Evolutionary conservation across 352 stramenopile species (phyloP).

Genomic region (Pythium utonaiense): DNA sequence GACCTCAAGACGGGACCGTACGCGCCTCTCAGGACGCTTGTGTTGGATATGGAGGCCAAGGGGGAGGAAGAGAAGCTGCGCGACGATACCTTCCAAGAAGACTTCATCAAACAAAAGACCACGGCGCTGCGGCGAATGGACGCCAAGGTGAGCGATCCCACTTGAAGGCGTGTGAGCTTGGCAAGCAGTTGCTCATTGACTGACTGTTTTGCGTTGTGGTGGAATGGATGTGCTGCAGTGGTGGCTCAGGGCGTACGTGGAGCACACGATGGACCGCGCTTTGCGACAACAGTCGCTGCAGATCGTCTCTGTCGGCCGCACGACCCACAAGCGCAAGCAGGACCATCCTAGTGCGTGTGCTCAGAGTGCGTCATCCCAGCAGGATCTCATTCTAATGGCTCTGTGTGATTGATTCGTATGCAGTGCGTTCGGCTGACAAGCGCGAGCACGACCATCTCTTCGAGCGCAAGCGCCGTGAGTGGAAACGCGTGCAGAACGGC

Average conservation of each 20-base stretch:
- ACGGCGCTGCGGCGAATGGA: conserved; percentile 66
- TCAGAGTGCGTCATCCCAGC: no score
- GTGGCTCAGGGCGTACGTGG: conserved; percentile 69
- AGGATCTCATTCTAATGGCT: no score
- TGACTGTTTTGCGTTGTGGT: no score
- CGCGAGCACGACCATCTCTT: conserved; percentile 77
- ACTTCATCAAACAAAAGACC: conserved; percentile 50
- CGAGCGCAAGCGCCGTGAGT: conserved; percentile 61
- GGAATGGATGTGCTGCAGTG: conserved; percentile 34
- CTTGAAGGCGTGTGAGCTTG: no score
- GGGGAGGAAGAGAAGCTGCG: conserved; percentile 46
- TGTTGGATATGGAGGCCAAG: conserved; percentile 37
- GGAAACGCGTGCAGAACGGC: conserved; percentile 66
- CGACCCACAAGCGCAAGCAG: conserved; percentile 69
- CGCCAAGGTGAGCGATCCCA: conserved; percentile 48
- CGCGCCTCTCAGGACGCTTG: conserved; percentile 54
- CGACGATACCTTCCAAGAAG: conserved; percentile 57
- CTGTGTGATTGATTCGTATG: neutral
- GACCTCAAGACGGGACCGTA: conserved; percentile 50
- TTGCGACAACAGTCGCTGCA: conserved; percentile 49
- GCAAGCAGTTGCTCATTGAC: no score
- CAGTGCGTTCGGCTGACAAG: conserved; percentile 66
- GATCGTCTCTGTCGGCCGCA: conserved; percentile 12
- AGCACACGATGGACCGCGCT: conserved; percentile 69
- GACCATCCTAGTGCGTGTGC: conserved; percentile 25